Evolutionary conservation across 768 basidiomycete genomes (phyloP).

Genomic region (Pulveroboletus sp.): DNA sequence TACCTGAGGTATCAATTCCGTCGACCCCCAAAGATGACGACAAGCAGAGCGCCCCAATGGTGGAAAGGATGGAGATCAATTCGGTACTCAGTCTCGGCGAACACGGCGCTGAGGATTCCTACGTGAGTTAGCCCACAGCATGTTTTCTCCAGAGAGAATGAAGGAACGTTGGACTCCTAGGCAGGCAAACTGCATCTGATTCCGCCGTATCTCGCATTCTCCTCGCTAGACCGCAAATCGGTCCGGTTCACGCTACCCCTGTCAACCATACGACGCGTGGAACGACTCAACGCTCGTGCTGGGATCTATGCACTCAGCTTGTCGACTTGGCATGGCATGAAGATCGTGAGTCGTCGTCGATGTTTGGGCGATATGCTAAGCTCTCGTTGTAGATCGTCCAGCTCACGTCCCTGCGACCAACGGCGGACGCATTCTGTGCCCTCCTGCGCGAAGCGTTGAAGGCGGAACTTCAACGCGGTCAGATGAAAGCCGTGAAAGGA

Average conservation of each 20-base stretch:
- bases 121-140: conserved; percentile 53
- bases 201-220: conserved; percentile 86
- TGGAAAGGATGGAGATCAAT: conserved; percentile 81
- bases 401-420: conserved; percentile 87
- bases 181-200: conserved; percentile 88
- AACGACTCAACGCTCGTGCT: conserved; percentile 86
- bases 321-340: conserved; percentile 89
- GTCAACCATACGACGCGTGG: conserved; percentile 89
- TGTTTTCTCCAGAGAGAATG: not conserved
- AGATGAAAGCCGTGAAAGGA: conserved; percentile 89
- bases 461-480: conserved; percentile 80
- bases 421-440: conserved; percentile 89
- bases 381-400: conserved; percentile 67
- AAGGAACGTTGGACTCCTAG: conserved; percentile 37
- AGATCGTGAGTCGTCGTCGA: conserved; percentile 56
- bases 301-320: conserved; percentile 96
- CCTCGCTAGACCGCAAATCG: conserved; percentile 87
- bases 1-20: conserved; percentile 45
- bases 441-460: conserved; percentile 87
- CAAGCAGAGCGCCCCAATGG: conserved; percentile 34
- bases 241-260: conserved; percentile 89
- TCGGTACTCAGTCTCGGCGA: conserved; percentile 78
- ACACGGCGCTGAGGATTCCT: conserved; percentile 85
- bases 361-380: conserved; percentile 4
- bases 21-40: conserved; percentile 18